Conservation (phyloP, 2,329 filamentous ascomycete species). For the Aspergillus quadricinctus region DNA sequence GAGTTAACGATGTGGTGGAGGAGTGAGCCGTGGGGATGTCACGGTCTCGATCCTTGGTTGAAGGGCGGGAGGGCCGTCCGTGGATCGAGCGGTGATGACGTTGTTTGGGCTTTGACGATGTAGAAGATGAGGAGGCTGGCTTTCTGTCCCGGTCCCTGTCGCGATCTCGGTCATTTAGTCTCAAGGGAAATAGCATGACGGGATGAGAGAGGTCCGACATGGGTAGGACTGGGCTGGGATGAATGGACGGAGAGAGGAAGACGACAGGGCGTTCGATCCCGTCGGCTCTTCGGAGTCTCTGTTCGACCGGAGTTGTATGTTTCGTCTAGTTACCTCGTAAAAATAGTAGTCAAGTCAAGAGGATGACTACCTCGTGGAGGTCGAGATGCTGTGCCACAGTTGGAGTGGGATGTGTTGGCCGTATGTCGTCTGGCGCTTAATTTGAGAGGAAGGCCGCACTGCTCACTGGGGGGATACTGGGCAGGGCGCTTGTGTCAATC, state of each 20-base stretch:
- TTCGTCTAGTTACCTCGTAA: conserved; percentile 23
- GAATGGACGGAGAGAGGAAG: conserved; percentile 16
- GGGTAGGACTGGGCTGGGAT: conserved; percentile 20
- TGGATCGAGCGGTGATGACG: conserved; percentile 28
- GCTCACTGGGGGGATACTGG: conserved; percentile 23
- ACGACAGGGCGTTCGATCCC: conserved; percentile 9
- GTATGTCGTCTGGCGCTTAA: conserved; percentile 30
- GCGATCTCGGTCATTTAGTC: conserved; percentile 33
- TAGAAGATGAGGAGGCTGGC: conserved; percentile 22
- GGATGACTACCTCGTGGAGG: conserved; percentile 5
- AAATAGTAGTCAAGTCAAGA: conserved; percentile 1
- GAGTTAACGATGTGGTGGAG: conserved; percentile 24
- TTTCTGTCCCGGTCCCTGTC: conserved; percentile 25
- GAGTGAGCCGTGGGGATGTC: conserved; percentile 26
- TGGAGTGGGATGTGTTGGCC: background rate
- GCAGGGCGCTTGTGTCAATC: conserved; percentile 27
- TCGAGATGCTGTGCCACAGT: conserved; percentile 4
- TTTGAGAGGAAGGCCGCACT: conserved; percentile 9
- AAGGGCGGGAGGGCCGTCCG: conserved; percentile 26
- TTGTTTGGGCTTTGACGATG: conserved; percentile 24
- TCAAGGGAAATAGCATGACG: conserved; percentile 37
- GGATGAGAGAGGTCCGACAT: conserved; percentile 17
- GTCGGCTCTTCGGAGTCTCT: conserved; percentile 8
- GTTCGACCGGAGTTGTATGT: conserved; percentile 11
- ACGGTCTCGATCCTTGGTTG: conserved; percentile 32